A percentile compares a stretch with the other conserved stretches of the same genome.
These are phyloP conservation scores for Xylaria venustula DNA, from an alignment of 495 filamentous ascomycete species.

Conservation along the genomic window DNA sequence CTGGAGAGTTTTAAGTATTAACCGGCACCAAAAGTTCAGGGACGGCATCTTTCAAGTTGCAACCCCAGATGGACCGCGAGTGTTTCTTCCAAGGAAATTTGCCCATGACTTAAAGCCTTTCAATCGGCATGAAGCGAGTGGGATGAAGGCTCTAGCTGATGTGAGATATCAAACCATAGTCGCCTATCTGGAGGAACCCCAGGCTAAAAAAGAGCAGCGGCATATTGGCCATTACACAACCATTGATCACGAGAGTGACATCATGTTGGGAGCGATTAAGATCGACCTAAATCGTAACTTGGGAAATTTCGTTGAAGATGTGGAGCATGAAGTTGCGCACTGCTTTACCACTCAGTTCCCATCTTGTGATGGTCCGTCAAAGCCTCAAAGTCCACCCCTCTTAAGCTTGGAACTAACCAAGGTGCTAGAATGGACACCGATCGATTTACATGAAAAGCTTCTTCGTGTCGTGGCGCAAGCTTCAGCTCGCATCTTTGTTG, in stretches of 20 bases:
- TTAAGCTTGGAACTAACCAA: slow-evolving; percentile 15
- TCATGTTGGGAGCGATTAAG: slow-evolving; percentile 41
- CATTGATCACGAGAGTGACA: slow-evolving; percentile 29
- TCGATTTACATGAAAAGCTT: slow-evolving; percentile 32
- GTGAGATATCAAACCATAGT: background rate
- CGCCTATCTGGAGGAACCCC: too few relatives aligned
- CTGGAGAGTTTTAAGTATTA: background rate
- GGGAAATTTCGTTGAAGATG: slow-evolving; percentile 35
- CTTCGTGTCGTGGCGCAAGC: slow-evolving; percentile 49
- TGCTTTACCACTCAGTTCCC: slow-evolving; percentile 39
- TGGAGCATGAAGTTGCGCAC: slow-evolving; percentile 39
- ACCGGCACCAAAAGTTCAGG: slow-evolving; percentile 17
- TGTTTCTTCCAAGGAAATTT: slow-evolving; percentile 44
- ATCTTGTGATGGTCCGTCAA: slow-evolving; percentile 34
- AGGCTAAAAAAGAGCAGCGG: slow-evolving; percentile 35
- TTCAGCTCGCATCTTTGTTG: slow-evolving; percentile 54
- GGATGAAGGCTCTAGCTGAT: slow-evolving; percentile 33
- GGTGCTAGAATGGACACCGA: slow-evolving; percentile 34
- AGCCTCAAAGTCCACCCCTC: background rate
- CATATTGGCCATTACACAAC: slow-evolving; percentile 42
- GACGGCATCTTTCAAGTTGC: slow-evolving; percentile 41
- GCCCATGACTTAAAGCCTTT: slow-evolving; percentile 47
- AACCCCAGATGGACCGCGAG: slow-evolving; percentile 29
- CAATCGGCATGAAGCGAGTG: slow-evolving; percentile 36
- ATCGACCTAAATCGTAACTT: slow-evolving; percentile 46